phyloP scores from a whole-genome alignment of 108 stramenopile genomes.

The Cyclotella choctawhatcheeana region DNA sequence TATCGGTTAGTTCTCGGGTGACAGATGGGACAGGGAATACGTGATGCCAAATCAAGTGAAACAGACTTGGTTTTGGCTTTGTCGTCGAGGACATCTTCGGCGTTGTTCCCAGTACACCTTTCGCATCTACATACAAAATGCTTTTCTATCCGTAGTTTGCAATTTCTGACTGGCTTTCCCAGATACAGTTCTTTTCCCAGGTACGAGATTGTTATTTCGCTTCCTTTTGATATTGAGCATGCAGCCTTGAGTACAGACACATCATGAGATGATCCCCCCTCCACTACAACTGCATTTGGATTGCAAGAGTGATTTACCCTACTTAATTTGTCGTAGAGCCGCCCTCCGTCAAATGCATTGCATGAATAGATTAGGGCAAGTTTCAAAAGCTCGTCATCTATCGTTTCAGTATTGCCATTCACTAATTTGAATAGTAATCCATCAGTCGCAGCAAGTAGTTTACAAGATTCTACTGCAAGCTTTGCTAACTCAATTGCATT shows the following conservation, averaged over 20 bases:
- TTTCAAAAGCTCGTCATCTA: conserved; percentile 30
- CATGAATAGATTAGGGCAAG: conserved; percentile 75
- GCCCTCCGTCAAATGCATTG: conserved; percentile 86
- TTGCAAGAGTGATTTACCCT: conserved; percentile 83
- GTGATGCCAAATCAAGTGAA: conserved; percentile 56
- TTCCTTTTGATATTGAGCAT: conserved; percentile 59
- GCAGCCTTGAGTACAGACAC: conserved; percentile 58
- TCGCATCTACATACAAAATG: conserved; percentile 75
- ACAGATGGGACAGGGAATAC: conserved; percentile 71
- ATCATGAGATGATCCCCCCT: conserved; percentile 3
- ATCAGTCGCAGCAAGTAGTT: conserved; percentile 33
- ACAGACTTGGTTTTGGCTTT: background rate
- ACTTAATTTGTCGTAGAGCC: conserved; percentile 64
- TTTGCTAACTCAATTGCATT: conserved; percentile 49
- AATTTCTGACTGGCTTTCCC: conserved; percentile 54
- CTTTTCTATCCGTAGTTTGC: conserved; percentile 61
- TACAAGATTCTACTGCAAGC: conserved; percentile 51
- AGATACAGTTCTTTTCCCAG: conserved; percentile 71
- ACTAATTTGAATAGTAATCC: conserved; percentile 25
- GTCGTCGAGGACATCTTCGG: background rate
- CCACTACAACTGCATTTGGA: conserved; percentile 76
- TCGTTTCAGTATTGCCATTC: conserved; percentile 12
- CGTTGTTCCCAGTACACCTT: conserved; percentile 48
- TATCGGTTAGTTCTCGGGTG: conserved; percentile 70
- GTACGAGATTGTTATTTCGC: conserved; percentile 84